A percentile compares a stretch with the other conserved stretches of the same genome.
These are phyloP conservation scores for Moricandia moricandioides DNA, from an alignment of 345 rosid genomes.

Conservation along the genomic window DNA sequence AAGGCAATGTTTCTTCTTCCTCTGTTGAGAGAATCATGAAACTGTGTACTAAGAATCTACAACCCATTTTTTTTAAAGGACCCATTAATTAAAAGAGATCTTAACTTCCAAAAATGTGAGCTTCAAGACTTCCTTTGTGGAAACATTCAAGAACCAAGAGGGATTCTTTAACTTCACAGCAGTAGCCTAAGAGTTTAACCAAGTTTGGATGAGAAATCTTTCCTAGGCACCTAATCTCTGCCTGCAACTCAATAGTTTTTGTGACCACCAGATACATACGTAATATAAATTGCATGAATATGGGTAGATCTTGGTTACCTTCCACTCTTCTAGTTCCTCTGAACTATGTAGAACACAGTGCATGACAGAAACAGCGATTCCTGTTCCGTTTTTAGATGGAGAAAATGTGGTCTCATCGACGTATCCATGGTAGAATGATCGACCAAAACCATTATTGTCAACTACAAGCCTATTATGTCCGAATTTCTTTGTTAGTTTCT, in stretches of 20 bases:
- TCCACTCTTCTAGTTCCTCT: constrained; percentile 16
- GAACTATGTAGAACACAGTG: not conserved
- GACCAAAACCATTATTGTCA: not conserved
- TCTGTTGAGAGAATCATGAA: constrained; percentile 10
- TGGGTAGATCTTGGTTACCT: constrained; percentile 2
- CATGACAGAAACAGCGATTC: constrained; percentile 18
- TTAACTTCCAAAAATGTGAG: constrained; percentile 17
- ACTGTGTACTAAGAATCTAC: not conserved
- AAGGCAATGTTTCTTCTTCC: constrained; percentile 4
- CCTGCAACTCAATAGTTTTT: constrained; percentile 9
- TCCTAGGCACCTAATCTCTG: constrained; percentile 16
- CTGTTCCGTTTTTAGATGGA: constrained; percentile 10
- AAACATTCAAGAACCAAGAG: constrained; percentile 16
- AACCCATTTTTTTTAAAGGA: not conserved
- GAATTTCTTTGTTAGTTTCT: constrained; percentile 12
- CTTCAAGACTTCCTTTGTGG: not conserved
- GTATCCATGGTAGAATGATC: constrained; percentile 7
- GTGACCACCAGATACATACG: not conserved
- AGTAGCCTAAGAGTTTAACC: constrained; percentile 10
- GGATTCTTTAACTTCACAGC: not conserved
- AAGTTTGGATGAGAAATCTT: constrained; percentile 14
- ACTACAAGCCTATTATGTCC: not conserved
- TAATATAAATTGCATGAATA: not conserved
- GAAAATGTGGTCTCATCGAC: constrained; percentile 16
- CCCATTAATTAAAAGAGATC: not conserved